Percentiles rank a stretch among this genome's conserved stretches.
phyloP scores from a whole-genome alignment of 805 yeast species.

The Yarrowia osloensis region DNA sequence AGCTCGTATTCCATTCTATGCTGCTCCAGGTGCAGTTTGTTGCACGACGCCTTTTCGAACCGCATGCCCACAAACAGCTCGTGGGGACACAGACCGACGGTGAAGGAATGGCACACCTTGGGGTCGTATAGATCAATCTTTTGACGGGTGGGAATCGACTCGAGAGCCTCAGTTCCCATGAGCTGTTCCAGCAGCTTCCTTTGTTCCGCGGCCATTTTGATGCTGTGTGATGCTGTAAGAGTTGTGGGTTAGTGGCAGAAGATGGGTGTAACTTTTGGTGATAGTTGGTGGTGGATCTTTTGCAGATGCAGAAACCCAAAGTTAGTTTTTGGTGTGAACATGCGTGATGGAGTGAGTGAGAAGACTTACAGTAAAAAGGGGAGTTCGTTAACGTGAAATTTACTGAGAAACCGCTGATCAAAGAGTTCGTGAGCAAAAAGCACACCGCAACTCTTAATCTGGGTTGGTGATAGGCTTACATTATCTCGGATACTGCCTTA shows the following conservation, averaged over 20 bases:
- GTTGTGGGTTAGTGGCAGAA: not conserved
- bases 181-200: constrained; percentile 73
- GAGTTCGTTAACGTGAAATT: too few species aligned
- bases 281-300: constrained; percentile 14
- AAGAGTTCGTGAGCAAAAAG: not conserved
- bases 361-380: not conserved
- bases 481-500: too few species aligned
- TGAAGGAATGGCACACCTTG: constrained; percentile 72
- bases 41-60: constrained; percentile 79
- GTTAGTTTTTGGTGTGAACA: not conserved
- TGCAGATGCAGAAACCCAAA: constrained; percentile 14
- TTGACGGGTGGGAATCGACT: constrained; percentile 37
- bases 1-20: constrained; percentile 64
- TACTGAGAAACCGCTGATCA: too few species aligned
- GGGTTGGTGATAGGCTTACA: too few species aligned
- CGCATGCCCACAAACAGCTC: constrained; percentile 82
- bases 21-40: constrained; percentile 70
- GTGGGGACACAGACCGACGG: constrained; percentile 86
- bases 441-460: too few species aligned
- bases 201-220: constrained; percentile 59
- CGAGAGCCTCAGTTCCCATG: constrained; percentile 58
- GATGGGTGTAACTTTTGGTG: not conserved
- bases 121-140: constrained; percentile 53
- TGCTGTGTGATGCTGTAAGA: not conserved
- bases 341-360: not conserved